Evolutionary conservation across 306 rosid species (phyloP).

Genomic region (Castanea sativa): DNA sequence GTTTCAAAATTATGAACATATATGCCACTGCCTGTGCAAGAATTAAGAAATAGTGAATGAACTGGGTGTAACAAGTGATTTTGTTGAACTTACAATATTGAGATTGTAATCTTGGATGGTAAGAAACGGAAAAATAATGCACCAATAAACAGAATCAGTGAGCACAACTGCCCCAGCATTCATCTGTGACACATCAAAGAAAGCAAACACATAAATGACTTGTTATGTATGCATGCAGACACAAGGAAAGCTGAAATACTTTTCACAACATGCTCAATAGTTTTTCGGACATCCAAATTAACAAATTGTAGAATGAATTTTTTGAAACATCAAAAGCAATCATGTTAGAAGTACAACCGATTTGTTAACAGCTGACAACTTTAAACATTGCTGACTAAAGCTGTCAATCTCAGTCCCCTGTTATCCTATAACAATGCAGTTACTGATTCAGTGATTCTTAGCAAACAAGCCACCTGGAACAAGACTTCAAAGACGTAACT

Average conservation of each 20-base stretch:
- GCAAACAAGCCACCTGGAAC: slow-evolving; percentile 48
- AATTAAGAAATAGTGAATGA: background rate
- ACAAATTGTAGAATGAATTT: background rate
- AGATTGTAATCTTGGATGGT: slow-evolving; percentile 50
- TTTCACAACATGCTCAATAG: slow-evolving; percentile 6
- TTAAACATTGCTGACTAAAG: background rate
- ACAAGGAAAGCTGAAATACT: slow-evolving; percentile 7
- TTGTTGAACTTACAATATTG: slow-evolving; percentile 47
- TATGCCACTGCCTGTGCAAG: background rate
- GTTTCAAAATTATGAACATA: background rate
- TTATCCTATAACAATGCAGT: slow-evolving; percentile 5
- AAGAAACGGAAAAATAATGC: slow-evolving; percentile 65
- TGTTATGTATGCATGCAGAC: background rate
- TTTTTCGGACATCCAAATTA: background rate
- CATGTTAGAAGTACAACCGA: background rate
- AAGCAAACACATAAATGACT: slow-evolving; percentile 18
- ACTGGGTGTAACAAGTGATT: slow-evolving; percentile 1
- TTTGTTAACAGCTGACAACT: slow-evolving; percentile 1
- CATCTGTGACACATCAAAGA: slow-evolving; percentile 38
- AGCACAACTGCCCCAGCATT: slow-evolving; percentile 76
- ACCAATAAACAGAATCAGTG: slow-evolving; percentile 64
- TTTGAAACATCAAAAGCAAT: slow-evolving; percentile 13
- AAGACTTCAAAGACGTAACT: slow-evolving; percentile 39
- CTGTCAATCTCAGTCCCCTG: background rate
- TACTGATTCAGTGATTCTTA: background rate